These are phyloP conservation scores for Mycena amicta DNA, from an alignment of 768 basidiomycete genomes.

Conservation along the genomic window DNA sequence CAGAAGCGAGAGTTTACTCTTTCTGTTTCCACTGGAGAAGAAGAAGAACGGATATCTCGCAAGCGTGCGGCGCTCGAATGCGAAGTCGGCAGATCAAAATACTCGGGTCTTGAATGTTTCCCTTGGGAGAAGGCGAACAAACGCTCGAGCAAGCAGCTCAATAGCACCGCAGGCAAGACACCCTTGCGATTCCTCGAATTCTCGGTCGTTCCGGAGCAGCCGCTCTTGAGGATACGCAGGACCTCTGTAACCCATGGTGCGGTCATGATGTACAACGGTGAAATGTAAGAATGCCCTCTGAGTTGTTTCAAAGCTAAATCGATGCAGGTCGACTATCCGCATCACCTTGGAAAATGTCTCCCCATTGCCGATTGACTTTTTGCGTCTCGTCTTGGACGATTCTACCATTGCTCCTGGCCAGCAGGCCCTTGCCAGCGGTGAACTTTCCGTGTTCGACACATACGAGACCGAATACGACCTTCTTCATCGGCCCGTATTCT, in stretches of 20 bases:
- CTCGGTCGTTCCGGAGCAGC: slow-evolving; percentile 84
- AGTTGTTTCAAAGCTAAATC: slow-evolving; percentile 13
- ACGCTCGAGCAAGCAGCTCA: slow-evolving; percentile 31
- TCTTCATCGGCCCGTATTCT: slow-evolving; percentile 76
- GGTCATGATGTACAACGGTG: slow-evolving; percentile 93
- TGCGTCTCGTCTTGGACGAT: slow-evolving; percentile 88
- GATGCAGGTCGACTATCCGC: slow-evolving; percentile 73
- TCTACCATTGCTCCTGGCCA: slow-evolving; percentile 81
- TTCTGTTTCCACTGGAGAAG: slow-evolving; percentile 71
- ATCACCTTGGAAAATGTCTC: slow-evolving; percentile 93
- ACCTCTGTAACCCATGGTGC: slow-evolving; percentile 93
- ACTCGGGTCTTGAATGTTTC: slow-evolving; percentile 70
- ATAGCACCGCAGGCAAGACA: slow-evolving; percentile 22
- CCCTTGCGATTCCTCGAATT: slow-evolving; percentile 71
- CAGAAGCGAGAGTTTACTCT: slow-evolving; percentile 70
- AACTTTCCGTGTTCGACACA: slow-evolving; percentile 78
- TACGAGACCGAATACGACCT: slow-evolving; percentile 91
- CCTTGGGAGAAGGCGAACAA: slow-evolving; percentile 58
- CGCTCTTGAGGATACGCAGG: slow-evolving; percentile 81
- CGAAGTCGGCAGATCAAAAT: slow-evolving; percentile 74
- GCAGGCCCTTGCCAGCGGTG: slow-evolving; percentile 76
- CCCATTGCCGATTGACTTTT: slow-evolving; percentile 76
- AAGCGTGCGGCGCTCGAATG: slow-evolving; percentile 62
- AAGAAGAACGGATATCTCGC: slow-evolving; percentile 61
- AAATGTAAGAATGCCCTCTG: slow-evolving; percentile 57